Evolutionary conservation across 1,284 basidiomycete species (phyloP), one percentile per base, ranked within the genome.

Genomic region (Stygiomarasmius scandens): DNA sequence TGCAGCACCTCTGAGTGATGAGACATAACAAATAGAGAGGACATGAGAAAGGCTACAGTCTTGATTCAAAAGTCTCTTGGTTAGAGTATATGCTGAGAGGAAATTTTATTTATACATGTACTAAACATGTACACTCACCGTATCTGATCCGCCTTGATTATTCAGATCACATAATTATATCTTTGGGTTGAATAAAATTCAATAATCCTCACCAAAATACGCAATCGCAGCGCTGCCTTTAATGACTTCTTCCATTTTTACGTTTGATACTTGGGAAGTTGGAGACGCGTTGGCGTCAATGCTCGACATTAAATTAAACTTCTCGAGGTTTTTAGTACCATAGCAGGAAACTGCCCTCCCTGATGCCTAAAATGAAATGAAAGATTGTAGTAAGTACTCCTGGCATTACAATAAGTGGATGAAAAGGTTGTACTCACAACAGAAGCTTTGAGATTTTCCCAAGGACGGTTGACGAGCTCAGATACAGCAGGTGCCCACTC

Each of bases 1-100:
- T 48, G 52, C 56, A 72, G 72, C 2, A 69, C 63, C 0, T 67
- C 67, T 1, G 72, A 72, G 53, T 70, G 61, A 34, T 63, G 66
- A 14, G 67, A 53, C 67, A 73, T 71, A 8, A 68, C 69, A 20
- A 72, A 63, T 36, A 71, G 52, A 49, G 66, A 67, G 12, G 63
- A 56, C 1, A 58, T 47, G 16, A 70, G 20, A 10, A 63, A 48
- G 2, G 65, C 61, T n/a, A 63, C 63, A 12, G 67, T 67, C 67
- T 69, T 11, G 14, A 34, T 8, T 8, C 32, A n/a, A n/a, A n/a
- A n/a, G n/a, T n/a, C n/a, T n/a, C 32, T 14, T 8, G 32, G 14
- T 8, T 34, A 34, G 32, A 34, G 8, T 8, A 8, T 14, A 34
- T 14, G 14, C 8, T 34, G 8, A 34, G 32, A 34, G 8, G 32